Evolutionary conservation across 371 early-diverging fungal species (phyloP), one percentile per base, ranked within the genome.

Genomic region (Mucor velutinosus): DNA sequence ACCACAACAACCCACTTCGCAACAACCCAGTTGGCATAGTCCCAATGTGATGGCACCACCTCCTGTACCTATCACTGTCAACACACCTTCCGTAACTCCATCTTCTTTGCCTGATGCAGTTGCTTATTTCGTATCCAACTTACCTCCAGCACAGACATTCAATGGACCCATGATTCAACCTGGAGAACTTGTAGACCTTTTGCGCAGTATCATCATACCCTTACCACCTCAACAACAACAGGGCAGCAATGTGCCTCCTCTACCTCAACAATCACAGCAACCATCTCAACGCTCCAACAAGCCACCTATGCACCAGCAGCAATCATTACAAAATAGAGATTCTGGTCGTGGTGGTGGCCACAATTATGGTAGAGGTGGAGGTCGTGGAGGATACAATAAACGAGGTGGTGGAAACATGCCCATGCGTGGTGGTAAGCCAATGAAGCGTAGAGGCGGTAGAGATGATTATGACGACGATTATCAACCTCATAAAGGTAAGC

Each of bases 381-480:
- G 76, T 14, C 80, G 79, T 11, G 69, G 61, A 12, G 62, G 66
- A 5, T 76, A 59, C 14, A 61, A 62, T 37, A 65, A 67, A 43
- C 76, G 70, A 1, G 60, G 63, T 7, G 53, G 66, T 30, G 30
- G 30, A 47, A 37, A 53, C 19, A 47, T 47, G 7, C 67, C 66
- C 23, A 73, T 69, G 70, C 70, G 65, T 12, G 69, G 78, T 23
- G 71, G 59, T 53, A 29, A 33, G 19, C 53, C 53, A 59, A 87
- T 85, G 57, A 76, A 86, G 49, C 74, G 81, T 4, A 32, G 58
- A 19, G 51, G 61, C 64, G 72, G 70, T 17, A 72, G 86, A 60
- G 80, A 81, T 65, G 85, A 86, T 35, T 79, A 78, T 67, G 86
- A 88, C 7, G 88, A 88, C 61, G 84, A 86, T 19, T 78, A 72